These are phyloP conservation scores for Lantana camara DNA, from an alignment of 257 asterid genomes.

Conservation along the genomic window DNA sequence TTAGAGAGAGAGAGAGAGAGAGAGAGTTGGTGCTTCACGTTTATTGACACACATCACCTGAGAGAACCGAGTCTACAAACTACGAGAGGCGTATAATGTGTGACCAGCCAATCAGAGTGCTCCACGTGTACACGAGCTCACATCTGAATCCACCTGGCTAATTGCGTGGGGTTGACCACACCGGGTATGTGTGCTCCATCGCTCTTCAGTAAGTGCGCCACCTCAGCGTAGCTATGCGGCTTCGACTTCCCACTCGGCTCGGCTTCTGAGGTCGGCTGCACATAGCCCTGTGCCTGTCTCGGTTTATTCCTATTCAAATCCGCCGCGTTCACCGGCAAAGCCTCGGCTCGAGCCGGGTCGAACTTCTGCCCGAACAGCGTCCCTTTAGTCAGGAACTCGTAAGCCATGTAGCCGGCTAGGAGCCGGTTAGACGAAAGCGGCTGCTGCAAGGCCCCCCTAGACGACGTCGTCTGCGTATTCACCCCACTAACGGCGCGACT, in stretches of 20 bases:
- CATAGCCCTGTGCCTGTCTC: constrained; percentile 2
- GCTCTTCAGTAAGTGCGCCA: constrained; percentile 50
- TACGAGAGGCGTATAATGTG: background rate
- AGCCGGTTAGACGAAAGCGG: constrained; percentile 39
- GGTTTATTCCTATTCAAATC: constrained; percentile 34
- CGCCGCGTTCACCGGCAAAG: constrained; percentile 22
- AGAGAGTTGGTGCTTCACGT: background rate
- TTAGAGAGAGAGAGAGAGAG: background rate
- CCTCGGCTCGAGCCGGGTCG: constrained; percentile 57
- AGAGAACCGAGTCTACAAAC: background rate
- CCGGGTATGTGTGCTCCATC: constrained; percentile 60
- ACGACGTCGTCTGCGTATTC: constrained; percentile 34
- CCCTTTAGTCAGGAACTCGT: constrained; percentile 56
- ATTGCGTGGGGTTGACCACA: constrained; percentile 57
- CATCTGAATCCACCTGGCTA: constrained; percentile 47
- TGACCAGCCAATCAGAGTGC: background rate
- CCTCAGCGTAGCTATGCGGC: constrained; percentile 49
- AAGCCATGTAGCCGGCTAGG: constrained; percentile 69
- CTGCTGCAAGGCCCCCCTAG: constrained; percentile 21
- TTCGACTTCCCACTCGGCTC: constrained; percentile 28
- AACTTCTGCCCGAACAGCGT: constrained; percentile 50
- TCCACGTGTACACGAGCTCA: constrained; percentile 15
- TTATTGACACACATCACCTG: constrained; percentile 15
- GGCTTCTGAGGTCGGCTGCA: constrained; percentile 4
- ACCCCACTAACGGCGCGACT: constrained; percentile 29